phyloP scores from a whole-genome alignment of 352 stramenopile species.

The Globisporangium camurandrum region DNA sequence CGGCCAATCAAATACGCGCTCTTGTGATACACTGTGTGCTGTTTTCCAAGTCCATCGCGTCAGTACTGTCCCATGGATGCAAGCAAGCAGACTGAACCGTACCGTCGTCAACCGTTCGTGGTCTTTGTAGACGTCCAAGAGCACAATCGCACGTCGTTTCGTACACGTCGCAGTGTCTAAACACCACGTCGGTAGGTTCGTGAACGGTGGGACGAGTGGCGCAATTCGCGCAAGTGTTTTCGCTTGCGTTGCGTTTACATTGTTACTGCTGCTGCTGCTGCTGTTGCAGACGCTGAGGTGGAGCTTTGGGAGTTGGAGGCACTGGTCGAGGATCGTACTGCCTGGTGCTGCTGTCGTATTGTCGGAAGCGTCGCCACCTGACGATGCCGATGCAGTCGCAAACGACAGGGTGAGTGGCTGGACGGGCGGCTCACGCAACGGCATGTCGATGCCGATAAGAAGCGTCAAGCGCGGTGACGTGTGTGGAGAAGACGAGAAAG shows the following conservation, averaged over 20 bases:
- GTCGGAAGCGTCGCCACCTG: background rate
- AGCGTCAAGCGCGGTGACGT: conserved; percentile 6
- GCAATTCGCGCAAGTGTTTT: conserved; percentile 66
- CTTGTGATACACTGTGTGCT: conserved; percentile 79
- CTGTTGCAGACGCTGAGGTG: conserved; percentile 31
- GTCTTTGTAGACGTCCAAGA: conserved; percentile 80
- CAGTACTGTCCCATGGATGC: too few species aligned
- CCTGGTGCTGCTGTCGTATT: background rate
- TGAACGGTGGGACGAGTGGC: conserved; percentile 62
- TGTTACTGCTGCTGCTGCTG: conserved; percentile 28
- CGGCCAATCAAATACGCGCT: conserved; percentile 67
- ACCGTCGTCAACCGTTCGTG: conserved; percentile 75
- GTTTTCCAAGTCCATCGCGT: too few species aligned
- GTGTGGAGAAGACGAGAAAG: background rate
- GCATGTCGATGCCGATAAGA: conserved; percentile 14
- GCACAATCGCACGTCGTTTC: conserved; percentile 43
- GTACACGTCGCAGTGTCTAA: conserved; percentile 17
- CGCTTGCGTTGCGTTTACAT: conserved; percentile 27
- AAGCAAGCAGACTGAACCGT: too few species aligned
- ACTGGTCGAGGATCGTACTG: conserved; percentile 29
- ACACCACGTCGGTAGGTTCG: conserved; percentile 41
- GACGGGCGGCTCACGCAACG: conserved; percentile 12
- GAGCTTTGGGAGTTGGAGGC: conserved; percentile 57
- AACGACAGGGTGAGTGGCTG: conserved; percentile 6
- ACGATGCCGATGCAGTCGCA: background rate